Conservation (phyloP, 2,329 filamentous ascomycete species). For the Lachnellula occidentalis region DNA sequence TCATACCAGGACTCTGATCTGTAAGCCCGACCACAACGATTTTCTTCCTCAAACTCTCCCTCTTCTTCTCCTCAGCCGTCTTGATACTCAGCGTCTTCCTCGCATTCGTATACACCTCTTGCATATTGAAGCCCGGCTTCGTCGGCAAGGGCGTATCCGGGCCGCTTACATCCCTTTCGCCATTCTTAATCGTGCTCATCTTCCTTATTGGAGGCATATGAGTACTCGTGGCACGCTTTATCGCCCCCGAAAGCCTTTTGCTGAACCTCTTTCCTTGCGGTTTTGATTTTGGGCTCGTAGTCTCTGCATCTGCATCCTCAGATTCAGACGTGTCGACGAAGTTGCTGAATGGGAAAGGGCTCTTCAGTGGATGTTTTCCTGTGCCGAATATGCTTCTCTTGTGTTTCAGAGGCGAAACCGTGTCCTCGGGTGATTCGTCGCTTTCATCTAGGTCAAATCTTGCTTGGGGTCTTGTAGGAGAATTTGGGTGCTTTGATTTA, state of each 20-base stretch:
- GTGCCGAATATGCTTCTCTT: constrained; percentile 8
- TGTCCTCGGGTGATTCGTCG: neutral
- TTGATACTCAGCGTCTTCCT: constrained; percentile 14
- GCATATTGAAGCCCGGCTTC: constrained; percentile 15
- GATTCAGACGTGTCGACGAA: neutral
- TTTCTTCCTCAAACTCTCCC: constrained; percentile 22
- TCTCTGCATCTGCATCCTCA: constrained; percentile 1
- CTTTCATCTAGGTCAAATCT: neutral
- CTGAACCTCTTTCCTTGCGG: constrained; percentile 1
- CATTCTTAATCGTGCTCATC: constrained; percentile 10
- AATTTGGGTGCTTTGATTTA: neutral
- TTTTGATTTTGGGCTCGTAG: neutral
- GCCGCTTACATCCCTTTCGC: constrained; percentile 9
- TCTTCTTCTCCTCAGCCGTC: constrained; percentile 16
- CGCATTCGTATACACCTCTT: constrained; percentile 16
- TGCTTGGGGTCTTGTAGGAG: neutral
- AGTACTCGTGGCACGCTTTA: constrained; percentile 11
- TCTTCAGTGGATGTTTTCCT: constrained; percentile 16
- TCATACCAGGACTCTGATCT: constrained; percentile 24
- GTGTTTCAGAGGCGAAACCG: neutral
- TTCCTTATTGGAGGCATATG: neutral
- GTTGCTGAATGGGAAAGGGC: constrained; percentile 16
- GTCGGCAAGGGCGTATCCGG: constrained; percentile 17
- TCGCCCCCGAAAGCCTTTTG: constrained; percentile 9
- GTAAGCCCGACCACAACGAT: constrained; percentile 22